phyloP scores from a whole-genome alignment of 345 rosid genomes.

The Cardamine chenopodiifolia region DNA sequence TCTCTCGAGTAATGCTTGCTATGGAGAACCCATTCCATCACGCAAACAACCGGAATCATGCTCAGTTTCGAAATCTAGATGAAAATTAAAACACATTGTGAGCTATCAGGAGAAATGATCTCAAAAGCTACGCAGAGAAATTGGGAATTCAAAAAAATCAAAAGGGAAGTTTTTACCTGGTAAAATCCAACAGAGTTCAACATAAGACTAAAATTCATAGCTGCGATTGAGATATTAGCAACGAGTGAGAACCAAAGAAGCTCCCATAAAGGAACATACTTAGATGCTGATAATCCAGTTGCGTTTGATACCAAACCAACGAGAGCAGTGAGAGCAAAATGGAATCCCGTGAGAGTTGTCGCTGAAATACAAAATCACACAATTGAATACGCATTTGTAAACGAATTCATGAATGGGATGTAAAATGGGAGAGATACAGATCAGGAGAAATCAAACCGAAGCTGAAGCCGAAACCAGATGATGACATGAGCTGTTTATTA shows the following conservation, averaged over 20 bases:
- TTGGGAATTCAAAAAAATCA: neutral
- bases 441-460: constrained; percentile 57
- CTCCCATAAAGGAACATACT: constrained; percentile 94
- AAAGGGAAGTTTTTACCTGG: constrained; percentile 50
- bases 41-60: constrained; percentile 97
- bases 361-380: constrained; percentile 48
- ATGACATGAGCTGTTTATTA: constrained; percentile 93
- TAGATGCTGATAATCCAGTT: constrained; percentile 71
- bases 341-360: constrained; percentile 92
- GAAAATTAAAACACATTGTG: neutral
- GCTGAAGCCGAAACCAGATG: constrained; percentile 72
- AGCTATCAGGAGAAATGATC: neutral
- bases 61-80: constrained; percentile 84
- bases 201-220: constrained; percentile 97
- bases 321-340: constrained; percentile 81
- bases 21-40: constrained; percentile 96
- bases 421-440: neutral
- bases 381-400: neutral
- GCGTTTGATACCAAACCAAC: constrained; percentile 90
- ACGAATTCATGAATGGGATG: neutral
- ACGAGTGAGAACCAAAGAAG: constrained; percentile 92
- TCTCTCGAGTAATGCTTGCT: constrained; percentile 76
- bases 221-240: constrained; percentile 81
- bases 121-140: neutral
- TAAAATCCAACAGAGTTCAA: constrained; percentile 96